Percentiles rank a stretch among this genome's conserved stretches.
phyloP scores from a whole-genome alignment of 2,329 filamentous ascomycete species.

The Cladosporium sp. region DNA sequence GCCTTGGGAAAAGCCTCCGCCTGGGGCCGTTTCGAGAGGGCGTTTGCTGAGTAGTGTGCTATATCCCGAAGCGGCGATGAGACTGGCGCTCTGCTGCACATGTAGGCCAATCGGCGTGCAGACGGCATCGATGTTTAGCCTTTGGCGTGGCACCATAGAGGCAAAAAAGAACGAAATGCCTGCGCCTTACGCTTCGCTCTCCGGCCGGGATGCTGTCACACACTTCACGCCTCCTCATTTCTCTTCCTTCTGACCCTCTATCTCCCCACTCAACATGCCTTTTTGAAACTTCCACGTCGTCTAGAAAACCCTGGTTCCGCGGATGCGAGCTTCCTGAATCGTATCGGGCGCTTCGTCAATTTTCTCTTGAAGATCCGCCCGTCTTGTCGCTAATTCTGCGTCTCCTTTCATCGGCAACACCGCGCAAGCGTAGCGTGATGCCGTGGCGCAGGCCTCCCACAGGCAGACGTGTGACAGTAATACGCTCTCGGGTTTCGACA shows the following conservation, averaged over 20 bases:
- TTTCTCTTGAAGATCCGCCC: constrained; percentile 7
- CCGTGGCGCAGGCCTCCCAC: constrained; percentile 6
- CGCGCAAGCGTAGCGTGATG: constrained; percentile 12
- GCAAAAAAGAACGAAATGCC: not conserved
- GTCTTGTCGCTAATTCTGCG: constrained; percentile 5
- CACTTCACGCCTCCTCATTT: not conserved
- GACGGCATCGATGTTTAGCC: not conserved
- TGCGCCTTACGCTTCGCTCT: not conserved
- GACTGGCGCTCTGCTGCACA: not conserved
- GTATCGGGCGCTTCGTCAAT: constrained; percentile 5
- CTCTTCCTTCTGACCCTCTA: constrained; percentile 3
- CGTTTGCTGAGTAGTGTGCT: too few species aligned
- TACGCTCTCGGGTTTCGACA: not conserved
- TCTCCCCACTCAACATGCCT: constrained; percentile 2
- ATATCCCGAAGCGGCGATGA: not conserved
- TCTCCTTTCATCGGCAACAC: constrained; percentile 6
- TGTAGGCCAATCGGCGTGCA: not conserved
- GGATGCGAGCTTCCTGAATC: constrained; percentile 13
- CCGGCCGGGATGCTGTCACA: not conserved
- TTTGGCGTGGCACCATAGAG: constrained; percentile 4
- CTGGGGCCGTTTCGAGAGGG: constrained; percentile 2
- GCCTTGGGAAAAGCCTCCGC: constrained; percentile 2
- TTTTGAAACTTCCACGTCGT: not conserved
- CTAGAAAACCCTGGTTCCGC: constrained; percentile 4
- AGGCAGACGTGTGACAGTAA: constrained; percentile 8